Evolutionary conservation across 495 filamentous ascomycete species (phyloP).

Genomic region (Penicillium argentinense): DNA sequence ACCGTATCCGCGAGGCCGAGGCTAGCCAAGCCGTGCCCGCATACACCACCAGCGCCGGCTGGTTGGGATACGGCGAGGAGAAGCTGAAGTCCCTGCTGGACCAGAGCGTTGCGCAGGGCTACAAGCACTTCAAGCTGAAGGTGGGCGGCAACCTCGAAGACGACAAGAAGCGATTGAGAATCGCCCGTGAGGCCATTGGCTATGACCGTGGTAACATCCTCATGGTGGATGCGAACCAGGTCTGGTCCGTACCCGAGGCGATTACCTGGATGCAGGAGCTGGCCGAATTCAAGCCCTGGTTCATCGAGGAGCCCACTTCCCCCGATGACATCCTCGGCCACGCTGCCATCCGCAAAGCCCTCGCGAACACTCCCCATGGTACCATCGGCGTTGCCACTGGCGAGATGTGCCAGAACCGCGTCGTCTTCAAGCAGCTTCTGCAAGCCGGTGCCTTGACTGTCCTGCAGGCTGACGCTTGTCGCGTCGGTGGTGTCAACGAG

Average conservation of each 20-base stretch:
- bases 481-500: slow-evolving; percentile 90
- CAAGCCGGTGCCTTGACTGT: slow-evolving; percentile 78
- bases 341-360: slow-evolving; percentile 76
- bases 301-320: slow-evolving; percentile 95
- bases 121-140: slow-evolving; percentile 90
- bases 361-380: slow-evolving; percentile 61
- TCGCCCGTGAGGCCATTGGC: slow-evolving; percentile 80
- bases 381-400: slow-evolving; percentile 84
- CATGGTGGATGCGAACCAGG: slow-evolving; percentile 96
- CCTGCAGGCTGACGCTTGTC: slow-evolving; percentile 89
- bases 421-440: slow-evolving; percentile 91
- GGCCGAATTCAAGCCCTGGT: slow-evolving; percentile 87
- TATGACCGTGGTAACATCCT: slow-evolving; percentile 84
- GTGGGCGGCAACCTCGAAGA: slow-evolving; percentile 72
- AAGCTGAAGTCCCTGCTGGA: slow-evolving; percentile 74
- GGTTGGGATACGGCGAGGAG: slow-evolving; percentile 89
- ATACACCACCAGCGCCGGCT: slow-evolving; percentile 89
- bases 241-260: slow-evolving; percentile 90
- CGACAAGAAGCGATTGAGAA: slow-evolving; percentile 65
- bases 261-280: slow-evolving; percentile 85
- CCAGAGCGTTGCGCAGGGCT: slow-evolving; percentile 73
- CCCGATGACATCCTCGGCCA: slow-evolving; percentile 92
- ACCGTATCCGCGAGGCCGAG: slow-evolving; percentile 69
- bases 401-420: slow-evolving; percentile 96
- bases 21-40: slow-evolving; percentile 74